These are phyloP conservation scores for Cruciata laevipes DNA, from an alignment of 257 asterid genomes.

Conservation along the genomic window DNA sequence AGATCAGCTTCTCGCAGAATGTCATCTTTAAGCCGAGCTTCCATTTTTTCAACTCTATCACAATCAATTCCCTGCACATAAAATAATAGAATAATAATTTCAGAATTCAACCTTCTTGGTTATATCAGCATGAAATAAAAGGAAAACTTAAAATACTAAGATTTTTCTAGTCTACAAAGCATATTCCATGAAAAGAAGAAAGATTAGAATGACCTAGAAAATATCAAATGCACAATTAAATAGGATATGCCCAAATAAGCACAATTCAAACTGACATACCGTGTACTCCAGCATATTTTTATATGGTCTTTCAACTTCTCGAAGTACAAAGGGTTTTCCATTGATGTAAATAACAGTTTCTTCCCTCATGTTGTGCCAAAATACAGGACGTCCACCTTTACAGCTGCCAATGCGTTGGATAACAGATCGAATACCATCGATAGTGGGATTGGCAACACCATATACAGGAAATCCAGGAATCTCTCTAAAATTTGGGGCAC, in stretches of 20 bases:
- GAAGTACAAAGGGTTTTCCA: conserved; percentile 96
- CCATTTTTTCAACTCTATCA: conserved; percentile 95
- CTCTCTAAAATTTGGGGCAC: conserved; percentile 97
- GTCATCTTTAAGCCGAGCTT: conserved; percentile 90
- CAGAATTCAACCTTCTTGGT: background rate
- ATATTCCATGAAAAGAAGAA: background rate
- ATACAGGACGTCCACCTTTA: conserved; percentile 74
- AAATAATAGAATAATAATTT: conserved; percentile 26
- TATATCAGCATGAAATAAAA: conserved; percentile 11
- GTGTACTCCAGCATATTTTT: conserved; percentile 97
- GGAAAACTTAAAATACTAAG: background rate
- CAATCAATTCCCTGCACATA: conserved; percentile 77
- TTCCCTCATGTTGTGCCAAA: conserved; percentile 99
- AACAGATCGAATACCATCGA: conserved; percentile 84
- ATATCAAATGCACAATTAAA: background rate
- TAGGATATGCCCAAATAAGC: background rate
- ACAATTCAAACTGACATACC: conserved; percentile 36
- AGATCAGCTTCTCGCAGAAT: conserved; percentile 89
- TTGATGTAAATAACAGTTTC: conserved; percentile 95
- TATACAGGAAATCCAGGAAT: conserved; percentile 93
- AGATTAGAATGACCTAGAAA: background rate
- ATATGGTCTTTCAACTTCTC: conserved; percentile 97
- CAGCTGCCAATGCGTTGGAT: conserved; percentile 82
- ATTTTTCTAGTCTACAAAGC: background rate
- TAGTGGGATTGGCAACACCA: conserved; percentile 97